These are phyloP conservation scores for Pseudogymnoascus destructans DNA, from an alignment of 2,329 filamentous ascomycete genomes.

Conservation along the genomic window DNA sequence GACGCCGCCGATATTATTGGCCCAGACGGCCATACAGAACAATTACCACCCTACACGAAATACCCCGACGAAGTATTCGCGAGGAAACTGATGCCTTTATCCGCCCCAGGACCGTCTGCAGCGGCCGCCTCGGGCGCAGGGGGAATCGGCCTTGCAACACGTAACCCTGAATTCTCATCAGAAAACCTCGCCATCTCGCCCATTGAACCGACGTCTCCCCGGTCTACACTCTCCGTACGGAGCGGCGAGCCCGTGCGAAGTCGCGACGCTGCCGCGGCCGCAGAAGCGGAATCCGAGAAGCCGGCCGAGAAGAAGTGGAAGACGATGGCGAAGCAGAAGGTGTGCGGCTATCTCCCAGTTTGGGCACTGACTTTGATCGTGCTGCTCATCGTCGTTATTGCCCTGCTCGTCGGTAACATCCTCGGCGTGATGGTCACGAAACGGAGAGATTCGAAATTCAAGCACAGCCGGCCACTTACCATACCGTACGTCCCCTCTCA, in stretches of 20 bases:
- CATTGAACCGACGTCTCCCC: constrained; percentile 26
- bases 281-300: constrained; percentile 36
- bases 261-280: constrained; percentile 33
- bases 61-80: constrained; percentile 64
- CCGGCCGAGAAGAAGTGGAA: constrained; percentile 38
- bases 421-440: constrained; percentile 35
- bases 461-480: background rate
- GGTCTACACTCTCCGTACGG: constrained; percentile 38
- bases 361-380: constrained; percentile 45
- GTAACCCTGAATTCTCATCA: constrained; percentile 48
- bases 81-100: constrained; percentile 36
- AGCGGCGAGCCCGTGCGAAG: constrained; percentile 40
- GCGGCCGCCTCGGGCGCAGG: constrained; percentile 36
- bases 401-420: constrained; percentile 43
- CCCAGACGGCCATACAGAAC: constrained; percentile 77
- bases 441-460: constrained; percentile 17
- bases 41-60: constrained; percentile 79
- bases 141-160: constrained; percentile 46
- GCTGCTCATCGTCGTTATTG: constrained; percentile 38
- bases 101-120: constrained; percentile 15
- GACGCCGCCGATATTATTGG: constrained; percentile 80
- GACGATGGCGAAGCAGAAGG: constrained; percentile 37
- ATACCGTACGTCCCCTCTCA: background rate
- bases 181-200: constrained; percentile 33
- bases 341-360: constrained; percentile 46